Base-by-base conservation (phyloP, 2,329 filamentous ascomycete species). In the Aspergillus udagawae region DNA sequence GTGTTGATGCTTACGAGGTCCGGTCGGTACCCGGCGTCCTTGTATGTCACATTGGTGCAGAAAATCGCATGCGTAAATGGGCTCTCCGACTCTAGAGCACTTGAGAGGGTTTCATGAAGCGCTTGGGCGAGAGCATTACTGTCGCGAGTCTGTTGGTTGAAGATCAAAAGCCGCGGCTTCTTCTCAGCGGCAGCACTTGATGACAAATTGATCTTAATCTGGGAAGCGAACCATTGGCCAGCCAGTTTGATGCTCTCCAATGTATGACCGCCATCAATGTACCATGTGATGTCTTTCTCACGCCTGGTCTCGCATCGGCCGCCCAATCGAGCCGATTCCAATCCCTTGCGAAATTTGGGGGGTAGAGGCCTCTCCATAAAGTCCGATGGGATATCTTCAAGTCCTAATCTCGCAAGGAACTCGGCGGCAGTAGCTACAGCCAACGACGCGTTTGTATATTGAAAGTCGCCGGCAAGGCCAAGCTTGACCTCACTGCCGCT, bases 111-210 rank as follows among this genome's bases (percentile, higher is more conserved):
- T 9, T 78, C 70, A 55, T 91, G 79, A 1, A 96, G 77, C 0
- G 81, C 81, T 32, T 75, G 76, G 2, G 93, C 82, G 1, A 95
- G 80, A 17, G 82, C 78, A 3, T 79, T 76, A 4, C 90, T 89
- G 67, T 96, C 87, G 32, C 92, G 85, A 9, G 91, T 91, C 69
- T 96, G 91, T 73, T 97, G 93, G 73, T 97, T 97, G 80, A 97
- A 97, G 50, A 97, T 82, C 49, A 97, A 77, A 56, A 88, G 79
- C 0, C 90, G 78, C 5, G 77, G 71, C 48, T 78, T 74, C 53
- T 67, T 69, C 51, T 59, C 64, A 53, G 63, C 67, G 20, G 67
- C 54, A 28, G 62, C 61, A n/a, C 57, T 57, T 6, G 73, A 65
- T 6, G 72, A 67, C 10, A 72, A 71, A 48, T 73, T 72, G 17